These are phyloP conservation scores for Conringia planisiliqua DNA, from an alignment of 345 rosid genomes.

Conservation along the genomic window DNA sequence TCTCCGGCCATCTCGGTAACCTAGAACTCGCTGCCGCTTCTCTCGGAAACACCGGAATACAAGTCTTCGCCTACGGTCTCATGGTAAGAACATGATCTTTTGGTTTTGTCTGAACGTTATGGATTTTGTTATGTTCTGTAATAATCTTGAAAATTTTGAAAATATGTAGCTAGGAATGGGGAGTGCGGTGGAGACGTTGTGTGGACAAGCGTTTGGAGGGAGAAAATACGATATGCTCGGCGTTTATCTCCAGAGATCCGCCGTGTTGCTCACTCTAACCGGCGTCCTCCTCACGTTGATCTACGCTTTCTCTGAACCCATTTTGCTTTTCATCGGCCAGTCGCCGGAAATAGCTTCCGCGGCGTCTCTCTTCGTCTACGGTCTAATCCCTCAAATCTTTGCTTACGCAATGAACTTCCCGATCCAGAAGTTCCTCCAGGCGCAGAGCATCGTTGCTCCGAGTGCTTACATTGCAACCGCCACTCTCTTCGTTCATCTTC, in stretches of 20 bases:
- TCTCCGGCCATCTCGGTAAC: constrained; percentile 57
- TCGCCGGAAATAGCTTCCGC: constrained; percentile 50
- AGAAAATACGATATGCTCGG: constrained; percentile 48
- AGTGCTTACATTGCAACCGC: constrained; percentile 52
- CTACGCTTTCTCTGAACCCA: constrained; percentile 45
- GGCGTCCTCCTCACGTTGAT: constrained; percentile 45
- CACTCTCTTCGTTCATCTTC: constrained; percentile 37
- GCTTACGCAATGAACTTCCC: constrained; percentile 57
- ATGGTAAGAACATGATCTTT: constrained; percentile 1
- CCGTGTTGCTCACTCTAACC: constrained; percentile 43
- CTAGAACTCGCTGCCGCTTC: constrained; percentile 59
- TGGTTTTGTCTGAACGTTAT: background rate
- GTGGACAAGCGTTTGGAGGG: constrained; percentile 70
- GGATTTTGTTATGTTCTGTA: background rate
- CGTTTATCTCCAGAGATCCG: constrained; percentile 53
- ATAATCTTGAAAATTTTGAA: background rate
- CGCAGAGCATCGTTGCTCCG: constrained; percentile 56
- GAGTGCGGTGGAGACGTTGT: constrained; percentile 66
- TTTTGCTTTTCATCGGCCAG: constrained; percentile 45
- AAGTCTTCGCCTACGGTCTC: constrained; percentile 41
- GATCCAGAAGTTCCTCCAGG: constrained; percentile 53
- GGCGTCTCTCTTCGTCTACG: constrained; percentile 49
- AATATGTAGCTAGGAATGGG: constrained; percentile 47
- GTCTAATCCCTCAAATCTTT: constrained; percentile 56
- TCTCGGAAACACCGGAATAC: constrained; percentile 58